Base-by-base conservation (phyloP, 1,139 yeast genomes). In the Chernovozyma sophiae-reginae region DNA sequence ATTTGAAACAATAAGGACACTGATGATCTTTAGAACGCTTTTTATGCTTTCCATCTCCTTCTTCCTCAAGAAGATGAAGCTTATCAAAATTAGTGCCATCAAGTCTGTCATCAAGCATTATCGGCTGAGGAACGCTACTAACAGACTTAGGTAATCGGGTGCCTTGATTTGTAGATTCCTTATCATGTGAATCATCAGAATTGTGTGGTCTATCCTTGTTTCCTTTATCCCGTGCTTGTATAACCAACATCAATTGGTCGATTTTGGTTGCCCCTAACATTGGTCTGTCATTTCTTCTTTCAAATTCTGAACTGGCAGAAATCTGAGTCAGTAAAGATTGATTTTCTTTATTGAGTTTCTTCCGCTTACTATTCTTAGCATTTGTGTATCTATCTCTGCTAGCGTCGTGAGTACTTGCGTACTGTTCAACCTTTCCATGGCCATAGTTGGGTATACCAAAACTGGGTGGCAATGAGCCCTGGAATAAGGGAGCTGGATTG, bases 211-310 rank as follows among this genome's bases (percentile, higher is more conserved):
- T 89, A 56, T 81, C 89, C 3, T 75, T 72, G 25, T 80, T 73
- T 15, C 89, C 87, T 43, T 84, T 81, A 43, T 82, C 85, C 40
- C 94, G 72, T 0, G 96, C 95, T 56, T 89, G 96, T 38, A 89
- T 83, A 26, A 87, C 86, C 40, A 89, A 68, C 96, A 89, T 86
- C 52, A 89, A 65, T 51, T 84, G 94, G 58, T 89, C 97, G 30
- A 89, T 86, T 53, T 84, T 84, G 0, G 96, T 86, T 2, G 92
- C 89, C 0, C 96, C 96, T 13, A 86, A 60, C 25, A 81, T 63
- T 4, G 90, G 90, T 34, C 82, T 65, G 2, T 80, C 81, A 51
- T 78, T 81, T 33, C 10, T 10, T 20, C 10, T 20, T 20, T 6
- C 23, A 20, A 7, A 20, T 10, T 20, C 23, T 10, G 23, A 20